Conservation (phyloP, 345 rosid species). For the Lumnitzera racemosa region DNA sequence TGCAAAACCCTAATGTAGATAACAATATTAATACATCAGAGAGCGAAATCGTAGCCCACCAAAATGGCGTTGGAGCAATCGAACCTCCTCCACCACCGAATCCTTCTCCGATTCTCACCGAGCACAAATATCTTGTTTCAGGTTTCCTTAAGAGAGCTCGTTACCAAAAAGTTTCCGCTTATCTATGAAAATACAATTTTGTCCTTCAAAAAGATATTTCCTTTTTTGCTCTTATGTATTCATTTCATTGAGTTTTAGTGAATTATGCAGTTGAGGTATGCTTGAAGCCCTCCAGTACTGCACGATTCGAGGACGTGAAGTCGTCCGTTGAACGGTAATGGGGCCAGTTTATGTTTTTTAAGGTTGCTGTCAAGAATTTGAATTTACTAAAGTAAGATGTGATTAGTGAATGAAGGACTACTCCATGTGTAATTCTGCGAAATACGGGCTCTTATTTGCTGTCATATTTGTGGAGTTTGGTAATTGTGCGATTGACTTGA, state of each 20-base stretch:
- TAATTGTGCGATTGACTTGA: no score
- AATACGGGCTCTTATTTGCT: no score
- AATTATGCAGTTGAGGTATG: slow-evolving; percentile 73
- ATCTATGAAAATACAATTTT: no score
- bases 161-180: no score
- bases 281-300: slow-evolving; percentile 81
- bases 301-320: slow-evolving; percentile 54
- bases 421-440: no score
- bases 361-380: no score
- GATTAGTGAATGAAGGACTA: no score
- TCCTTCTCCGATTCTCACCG: slow-evolving; percentile 19
- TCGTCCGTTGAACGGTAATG: slow-evolving; percentile 65
- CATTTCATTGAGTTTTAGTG: not conserved
- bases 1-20: slow-evolving; percentile 13
- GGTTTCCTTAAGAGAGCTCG: slow-evolving; percentile 18
- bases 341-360: no score
- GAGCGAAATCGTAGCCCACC: slow-evolving; percentile 17
- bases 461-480: no score
- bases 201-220: not conserved
- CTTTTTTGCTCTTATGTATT: not conserved
- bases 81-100: slow-evolving; percentile 21
- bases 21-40: no score
- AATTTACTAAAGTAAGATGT: no score
- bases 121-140: slow-evolving; percentile 59
- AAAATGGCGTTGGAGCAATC: slow-evolving; percentile 16